Conservation (phyloP, 352 stramenopile species). For the Globisporangium echinulatum region DNA sequence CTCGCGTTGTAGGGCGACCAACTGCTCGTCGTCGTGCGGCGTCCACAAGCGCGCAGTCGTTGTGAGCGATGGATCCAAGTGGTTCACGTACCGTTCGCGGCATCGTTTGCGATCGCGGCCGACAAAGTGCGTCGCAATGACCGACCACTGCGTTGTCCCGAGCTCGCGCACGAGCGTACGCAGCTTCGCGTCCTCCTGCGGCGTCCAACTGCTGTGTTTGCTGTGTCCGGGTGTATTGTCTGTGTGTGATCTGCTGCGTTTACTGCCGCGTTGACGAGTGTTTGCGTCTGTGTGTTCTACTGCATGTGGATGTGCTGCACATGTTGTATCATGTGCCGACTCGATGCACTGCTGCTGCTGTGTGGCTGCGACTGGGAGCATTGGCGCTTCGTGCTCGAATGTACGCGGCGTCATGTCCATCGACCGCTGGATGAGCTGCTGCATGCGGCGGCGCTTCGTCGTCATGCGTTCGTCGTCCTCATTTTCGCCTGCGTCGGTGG, state of each 20-base stretch:
- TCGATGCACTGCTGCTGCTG: neutral
- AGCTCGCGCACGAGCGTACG: slow-evolving; percentile 27
- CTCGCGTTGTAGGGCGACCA: slow-evolving; percentile 27
- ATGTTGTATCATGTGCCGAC: too few relatives aligned
- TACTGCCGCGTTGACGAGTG: neutral
- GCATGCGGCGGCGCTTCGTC: slow-evolving; percentile 51
- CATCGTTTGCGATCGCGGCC: slow-evolving; percentile 56
- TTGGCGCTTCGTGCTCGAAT: slow-evolving; percentile 4
- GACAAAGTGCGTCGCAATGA: slow-evolving; percentile 34
- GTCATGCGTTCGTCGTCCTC: slow-evolving; percentile 1
- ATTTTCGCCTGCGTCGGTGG: neutral
- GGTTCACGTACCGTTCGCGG: slow-evolving; percentile 69
- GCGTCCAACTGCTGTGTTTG: slow-evolving; percentile 32
- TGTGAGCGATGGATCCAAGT: slow-evolving; percentile 37
- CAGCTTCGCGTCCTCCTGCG: slow-evolving; percentile 40
- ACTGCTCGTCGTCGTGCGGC: slow-evolving; percentile 31
- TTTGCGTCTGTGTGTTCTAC: neutral
- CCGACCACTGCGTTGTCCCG: slow-evolving; percentile 27
- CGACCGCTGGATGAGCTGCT: slow-evolving; percentile 44
- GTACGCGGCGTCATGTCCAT: slow-evolving; percentile 21
- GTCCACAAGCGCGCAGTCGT: slow-evolving; percentile 23
- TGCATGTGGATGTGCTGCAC: neutral
- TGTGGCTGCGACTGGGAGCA: slow-evolving; percentile 3
- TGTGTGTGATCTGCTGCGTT: neutral
- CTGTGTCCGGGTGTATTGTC: neutral